Conservation (phyloP, 192 early-diverging fungal species). For the Entomortierella lignicola region DNA sequence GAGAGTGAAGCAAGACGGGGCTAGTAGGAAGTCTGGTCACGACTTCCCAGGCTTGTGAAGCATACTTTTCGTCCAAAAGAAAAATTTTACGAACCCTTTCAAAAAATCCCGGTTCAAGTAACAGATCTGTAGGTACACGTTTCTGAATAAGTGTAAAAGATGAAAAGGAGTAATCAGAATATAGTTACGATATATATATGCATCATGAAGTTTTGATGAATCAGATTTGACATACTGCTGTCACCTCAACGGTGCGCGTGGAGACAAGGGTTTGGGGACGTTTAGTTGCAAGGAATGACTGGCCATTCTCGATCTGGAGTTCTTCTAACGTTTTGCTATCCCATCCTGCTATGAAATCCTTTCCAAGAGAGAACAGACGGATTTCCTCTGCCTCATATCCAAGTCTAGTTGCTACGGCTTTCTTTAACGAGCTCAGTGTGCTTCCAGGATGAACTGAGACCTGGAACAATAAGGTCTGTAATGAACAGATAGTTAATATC, state of each 20-base stretch:
- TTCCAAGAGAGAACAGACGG: conserved; percentile 50
- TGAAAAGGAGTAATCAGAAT: not conserved
- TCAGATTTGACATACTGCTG: not conserved
- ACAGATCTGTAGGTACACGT: conserved; percentile 49
- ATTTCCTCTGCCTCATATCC: conserved; percentile 38
- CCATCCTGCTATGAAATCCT: conserved; percentile 35
- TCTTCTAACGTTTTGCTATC: conserved; percentile 56
- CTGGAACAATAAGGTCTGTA: conserved; percentile 44
- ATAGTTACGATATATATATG: not conserved
- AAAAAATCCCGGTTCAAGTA: conserved; percentile 54
- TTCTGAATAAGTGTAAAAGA: conserved; percentile 8
- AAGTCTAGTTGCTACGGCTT: conserved; percentile 38
- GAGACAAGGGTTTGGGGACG: not conserved
- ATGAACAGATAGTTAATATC: not conserved
- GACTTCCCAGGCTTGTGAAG: conserved; percentile 55
- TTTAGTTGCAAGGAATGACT: conserved; percentile 48
- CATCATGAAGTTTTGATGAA: not conserved
- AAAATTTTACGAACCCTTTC: conserved; percentile 56
- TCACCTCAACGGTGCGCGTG: not conserved
- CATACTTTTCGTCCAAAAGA: conserved; percentile 57
- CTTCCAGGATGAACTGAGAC: conserved; percentile 47
- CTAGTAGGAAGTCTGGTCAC: conserved; percentile 54
- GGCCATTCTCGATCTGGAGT: conserved; percentile 44
- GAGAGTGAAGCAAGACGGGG: conserved; percentile 22
- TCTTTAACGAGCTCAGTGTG: conserved; percentile 44